phyloP scores from a whole-genome alignment of 2,329 filamentous ascomycete genomes.

The Trichophyton rubrum region DNA sequence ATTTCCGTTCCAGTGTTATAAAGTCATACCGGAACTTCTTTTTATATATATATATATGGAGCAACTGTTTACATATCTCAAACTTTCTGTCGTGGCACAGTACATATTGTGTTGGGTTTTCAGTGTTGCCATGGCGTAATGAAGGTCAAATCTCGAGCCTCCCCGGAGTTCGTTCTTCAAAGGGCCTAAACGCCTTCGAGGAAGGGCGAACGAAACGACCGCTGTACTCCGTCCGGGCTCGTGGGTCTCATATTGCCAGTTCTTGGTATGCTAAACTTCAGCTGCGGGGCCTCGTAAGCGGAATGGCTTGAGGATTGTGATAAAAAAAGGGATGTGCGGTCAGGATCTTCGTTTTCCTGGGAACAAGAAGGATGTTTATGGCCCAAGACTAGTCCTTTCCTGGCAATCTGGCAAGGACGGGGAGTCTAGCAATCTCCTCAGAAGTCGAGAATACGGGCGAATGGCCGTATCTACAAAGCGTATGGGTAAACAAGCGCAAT shows the following conservation, averaged over 20 bases:
- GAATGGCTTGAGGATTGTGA: not conserved
- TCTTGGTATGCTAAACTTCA: not conserved
- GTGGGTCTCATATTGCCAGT: not conserved
- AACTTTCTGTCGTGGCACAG: not conserved
- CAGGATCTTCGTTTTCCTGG: not conserved
- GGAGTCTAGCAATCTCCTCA: not conserved
- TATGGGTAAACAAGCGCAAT: not conserved
- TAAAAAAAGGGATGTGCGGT: not conserved
- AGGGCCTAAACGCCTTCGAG: not conserved
- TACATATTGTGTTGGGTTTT: not conserved
- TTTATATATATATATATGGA: not conserved
- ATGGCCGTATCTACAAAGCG: not conserved
- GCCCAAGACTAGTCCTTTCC: not conserved
- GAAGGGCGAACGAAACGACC: not conserved
- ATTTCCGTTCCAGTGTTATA: not conserved
- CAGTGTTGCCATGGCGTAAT: not conserved
- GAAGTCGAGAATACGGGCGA: not conserved
- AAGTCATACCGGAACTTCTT: not conserved
- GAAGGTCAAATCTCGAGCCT: not conserved
- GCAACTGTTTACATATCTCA: not conserved
- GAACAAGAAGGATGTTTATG: not conserved
- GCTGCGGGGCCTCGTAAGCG: not conserved
- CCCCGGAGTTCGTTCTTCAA: not conserved
- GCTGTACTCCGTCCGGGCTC: not conserved
- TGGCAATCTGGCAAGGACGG: not conserved